Conservation (phyloP, 2,329 filamentous ascomycete genomes). For the Falciphora oryzae region DNA sequence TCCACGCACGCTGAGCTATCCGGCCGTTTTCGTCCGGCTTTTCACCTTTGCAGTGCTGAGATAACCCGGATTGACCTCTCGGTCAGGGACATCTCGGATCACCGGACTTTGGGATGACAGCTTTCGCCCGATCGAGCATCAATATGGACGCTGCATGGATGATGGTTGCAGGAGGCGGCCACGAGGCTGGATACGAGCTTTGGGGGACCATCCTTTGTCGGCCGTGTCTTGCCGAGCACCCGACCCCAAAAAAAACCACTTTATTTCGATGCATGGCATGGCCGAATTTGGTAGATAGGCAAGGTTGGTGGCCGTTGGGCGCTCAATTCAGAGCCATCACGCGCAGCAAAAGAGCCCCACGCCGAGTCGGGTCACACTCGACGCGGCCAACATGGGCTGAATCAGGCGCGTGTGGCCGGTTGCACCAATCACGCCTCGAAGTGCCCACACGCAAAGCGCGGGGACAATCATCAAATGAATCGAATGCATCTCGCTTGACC, state of each 20-base stretch:
- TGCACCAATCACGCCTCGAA: not conserved
- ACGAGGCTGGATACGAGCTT: too few species aligned
- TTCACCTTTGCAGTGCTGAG: too few species aligned
- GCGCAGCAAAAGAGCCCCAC: not conserved
- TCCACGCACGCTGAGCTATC: too few species aligned
- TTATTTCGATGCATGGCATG: not conserved
- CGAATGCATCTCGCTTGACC: not conserved
- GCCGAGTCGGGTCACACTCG: not conserved
- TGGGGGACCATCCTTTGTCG: too few species aligned
- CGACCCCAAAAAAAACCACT: too few species aligned
- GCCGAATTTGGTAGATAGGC: too few species aligned
- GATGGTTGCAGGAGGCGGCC: too few species aligned
- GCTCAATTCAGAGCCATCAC: not conserved
- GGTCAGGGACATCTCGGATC: too few species aligned
- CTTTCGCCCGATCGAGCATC: not conserved
- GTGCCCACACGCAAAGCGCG: too few species aligned
- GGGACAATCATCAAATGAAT: too few species aligned
- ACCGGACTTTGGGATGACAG: not conserved
- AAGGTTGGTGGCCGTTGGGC: not conserved
- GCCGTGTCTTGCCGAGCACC: too few species aligned
- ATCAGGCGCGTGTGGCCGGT: slow-evolving; percentile 1
- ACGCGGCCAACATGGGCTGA: not conserved
- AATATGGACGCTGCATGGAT: not conserved
- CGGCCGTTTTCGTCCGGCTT: not conserved
- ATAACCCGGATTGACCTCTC: too few species aligned